Conservation (phyloP, 1,284 basidiomycete genomes). For the Cutaneotrichosporon curvatum region DNA sequence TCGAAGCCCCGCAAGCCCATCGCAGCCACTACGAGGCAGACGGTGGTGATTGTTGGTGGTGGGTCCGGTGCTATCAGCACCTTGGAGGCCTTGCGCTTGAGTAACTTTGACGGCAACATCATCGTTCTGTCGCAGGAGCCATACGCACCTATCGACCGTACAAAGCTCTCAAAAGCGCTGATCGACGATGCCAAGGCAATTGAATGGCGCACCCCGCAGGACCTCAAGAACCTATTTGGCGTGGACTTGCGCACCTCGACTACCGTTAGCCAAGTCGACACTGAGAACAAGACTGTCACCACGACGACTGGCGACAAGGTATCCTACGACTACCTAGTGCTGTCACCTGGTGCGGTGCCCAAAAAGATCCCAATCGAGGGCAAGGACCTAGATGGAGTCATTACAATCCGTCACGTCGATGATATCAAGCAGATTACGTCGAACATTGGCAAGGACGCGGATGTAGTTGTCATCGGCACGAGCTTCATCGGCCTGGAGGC, state of each 20-base stretch:
- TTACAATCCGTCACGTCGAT: constrained; percentile 63
- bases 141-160: constrained; percentile 74
- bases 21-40: constrained; percentile 48
- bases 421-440: constrained; percentile 71
- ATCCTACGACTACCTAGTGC: constrained; percentile 64
- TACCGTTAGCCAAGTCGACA: constrained; percentile 63
- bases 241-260: constrained; percentile 59
- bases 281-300: constrained; percentile 56
- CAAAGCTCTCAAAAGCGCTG: constrained; percentile 83
- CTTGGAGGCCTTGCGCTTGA: constrained; percentile 75
- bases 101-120: constrained; percentile 69
- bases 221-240: constrained; percentile 72
- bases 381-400: constrained; percentile 67
- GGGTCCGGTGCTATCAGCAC: constrained; percentile 73
- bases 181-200: constrained; percentile 70
- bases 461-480: constrained; percentile 76
- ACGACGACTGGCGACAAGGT: constrained; percentile 56
- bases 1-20: constrained; percentile 37
- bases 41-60: constrained; percentile 71
- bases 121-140: constrained; percentile 72
- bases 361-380: constrained; percentile 66
- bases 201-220: constrained; percentile 63
- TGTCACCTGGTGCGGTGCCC: constrained; percentile 63
- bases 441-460: constrained; percentile 56
- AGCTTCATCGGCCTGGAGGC: constrained; percentile 94